Percentiles rank a stretch among this genome's conserved stretches.
phyloP scores from a whole-genome alignment of 345 rosid species.

The Sisymbrium irio region DNA sequence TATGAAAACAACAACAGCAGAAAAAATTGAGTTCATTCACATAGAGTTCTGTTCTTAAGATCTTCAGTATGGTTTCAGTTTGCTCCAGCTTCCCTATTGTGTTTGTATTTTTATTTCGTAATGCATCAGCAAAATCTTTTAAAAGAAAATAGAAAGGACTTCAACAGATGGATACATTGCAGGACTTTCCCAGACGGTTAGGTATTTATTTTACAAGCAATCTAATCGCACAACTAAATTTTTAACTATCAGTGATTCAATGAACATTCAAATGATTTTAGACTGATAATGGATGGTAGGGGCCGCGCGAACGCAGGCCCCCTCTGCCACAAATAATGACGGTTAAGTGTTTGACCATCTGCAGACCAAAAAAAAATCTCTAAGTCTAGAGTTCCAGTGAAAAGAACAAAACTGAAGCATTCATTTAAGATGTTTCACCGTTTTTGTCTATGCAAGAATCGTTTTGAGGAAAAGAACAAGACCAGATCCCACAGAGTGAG shows the following conservation, averaged over 20 bases:
- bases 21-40: too few relatives aligned
- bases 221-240: too few relatives aligned
- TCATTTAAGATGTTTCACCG: slow-evolving; percentile 1
- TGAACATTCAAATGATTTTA: neutral
- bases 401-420: neutral
- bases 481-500: slow-evolving; percentile 1
- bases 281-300: neutral
- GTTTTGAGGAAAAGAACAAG: slow-evolving; percentile 22
- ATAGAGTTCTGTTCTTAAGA: too few relatives aligned
- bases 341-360: neutral
- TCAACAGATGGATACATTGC: too few relatives aligned
- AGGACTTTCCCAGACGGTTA: too few relatives aligned
- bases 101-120: too few relatives aligned
- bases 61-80: too few relatives aligned
- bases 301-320: slow-evolving; percentile 55
- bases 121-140: too few relatives aligned
- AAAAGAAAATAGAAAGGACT: too few relatives aligned
- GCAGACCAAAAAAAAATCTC: neutral
- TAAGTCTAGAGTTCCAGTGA: neutral
- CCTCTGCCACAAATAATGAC: slow-evolving; percentile 52
- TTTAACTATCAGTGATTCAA: too few relatives aligned
- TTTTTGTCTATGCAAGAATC: slow-evolving; percentile 28
- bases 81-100: too few relatives aligned
- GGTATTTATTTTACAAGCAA: too few relatives aligned
- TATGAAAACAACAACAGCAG: neutral